Evolutionary conservation across 2,329 filamentous ascomycete genomes (phyloP).

Genomic region (Calonectria crousiana): DNA sequence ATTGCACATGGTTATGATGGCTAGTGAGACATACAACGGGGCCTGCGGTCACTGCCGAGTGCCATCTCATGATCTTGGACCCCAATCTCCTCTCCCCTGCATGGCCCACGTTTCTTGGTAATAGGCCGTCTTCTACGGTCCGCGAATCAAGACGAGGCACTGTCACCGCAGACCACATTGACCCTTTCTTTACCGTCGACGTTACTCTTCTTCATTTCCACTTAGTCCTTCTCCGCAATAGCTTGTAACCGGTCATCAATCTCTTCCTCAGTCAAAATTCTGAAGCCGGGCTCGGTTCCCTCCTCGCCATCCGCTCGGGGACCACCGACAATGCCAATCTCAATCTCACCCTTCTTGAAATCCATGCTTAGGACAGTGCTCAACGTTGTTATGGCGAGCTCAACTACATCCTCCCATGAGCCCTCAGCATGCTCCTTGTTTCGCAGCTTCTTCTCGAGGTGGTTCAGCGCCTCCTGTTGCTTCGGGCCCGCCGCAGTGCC

Average conservation of each 20-base stretch:
- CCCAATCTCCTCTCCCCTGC: slow-evolving; percentile 39
- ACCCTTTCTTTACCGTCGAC: slow-evolving; percentile 24
- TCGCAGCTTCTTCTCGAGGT: slow-evolving; percentile 99
- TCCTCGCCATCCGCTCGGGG: slow-evolving; percentile 86
- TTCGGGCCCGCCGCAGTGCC: slow-evolving; percentile 97
- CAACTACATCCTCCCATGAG: slow-evolving; percentile 96
- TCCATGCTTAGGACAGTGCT: slow-evolving; percentile 98
- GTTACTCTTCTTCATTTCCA: slow-evolving; percentile 34
- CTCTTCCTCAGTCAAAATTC: slow-evolving; percentile 94
- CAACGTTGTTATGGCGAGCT: slow-evolving; percentile 93
- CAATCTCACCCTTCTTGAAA: slow-evolving; percentile 99
- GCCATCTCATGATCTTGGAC: slow-evolving; percentile 31
- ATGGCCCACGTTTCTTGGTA: slow-evolving; percentile 37
- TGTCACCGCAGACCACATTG: slow-evolving; percentile 26
- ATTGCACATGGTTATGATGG: slow-evolving; percentile 44
- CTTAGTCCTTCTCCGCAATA: slow-evolving; percentile 97
- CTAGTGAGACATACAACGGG: slow-evolving; percentile 41
- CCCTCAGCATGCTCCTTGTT: slow-evolving; percentile 97
- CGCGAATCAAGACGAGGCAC: slow-evolving; percentile 36
- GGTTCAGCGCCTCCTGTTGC: slow-evolving; percentile 98
- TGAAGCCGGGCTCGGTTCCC: slow-evolving; percentile 83
- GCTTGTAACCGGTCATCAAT: slow-evolving; percentile 98
- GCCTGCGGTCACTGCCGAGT: slow-evolving; percentile 32
- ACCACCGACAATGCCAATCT: slow-evolving; percentile 96
- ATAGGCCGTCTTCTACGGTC: slow-evolving; percentile 30